Conservation (phyloP, 352 stramenopile species). For the Pythium aquatile region DNA sequence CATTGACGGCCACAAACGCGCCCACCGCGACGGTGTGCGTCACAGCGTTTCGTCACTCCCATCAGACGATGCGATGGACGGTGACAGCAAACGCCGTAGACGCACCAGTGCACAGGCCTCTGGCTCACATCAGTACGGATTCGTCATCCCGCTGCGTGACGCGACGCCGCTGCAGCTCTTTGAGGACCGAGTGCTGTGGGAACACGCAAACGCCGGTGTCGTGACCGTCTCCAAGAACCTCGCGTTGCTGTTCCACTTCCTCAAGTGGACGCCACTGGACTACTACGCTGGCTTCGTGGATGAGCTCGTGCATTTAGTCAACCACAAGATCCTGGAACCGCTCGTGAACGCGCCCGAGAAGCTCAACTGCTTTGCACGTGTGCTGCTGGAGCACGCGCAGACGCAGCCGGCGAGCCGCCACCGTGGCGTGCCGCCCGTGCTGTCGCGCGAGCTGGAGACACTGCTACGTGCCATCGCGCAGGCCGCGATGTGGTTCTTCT, state of each 20-base stretch:
- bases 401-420: slow-evolving; percentile 8
- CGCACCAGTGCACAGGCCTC: neutral
- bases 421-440: slow-evolving; percentile 7
- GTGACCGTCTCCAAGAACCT: slow-evolving; percentile 64
- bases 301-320: slow-evolving; percentile 44
- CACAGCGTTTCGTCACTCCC: neutral
- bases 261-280: slow-evolving; percentile 46
- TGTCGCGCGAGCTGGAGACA: slow-evolving; percentile 34
- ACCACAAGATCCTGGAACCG: slow-evolving; percentile 38
- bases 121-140: neutral
- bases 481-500: slow-evolving; percentile 52
- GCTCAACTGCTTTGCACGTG: slow-evolving; percentile 45
- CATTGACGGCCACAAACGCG: slow-evolving; percentile 4
- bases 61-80: slow-evolving; percentile 1
- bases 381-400: slow-evolving; percentile 42
- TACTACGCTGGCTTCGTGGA: slow-evolving; percentile 45
- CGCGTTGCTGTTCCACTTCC: slow-evolving; percentile 48
- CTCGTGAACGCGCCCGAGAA: slow-evolving; percentile 26
- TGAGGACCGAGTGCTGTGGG: slow-evolving; percentile 55
- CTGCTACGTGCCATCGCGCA: slow-evolving; percentile 44
- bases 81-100: slow-evolving; percentile 12
- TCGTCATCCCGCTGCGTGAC: slow-evolving; percentile 8
- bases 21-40: neutral
- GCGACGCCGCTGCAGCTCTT: slow-evolving; percentile 28
- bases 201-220: slow-evolving; percentile 35